A percentile compares a stretch with the other conserved stretches of the same genome.
Evolutionary conservation across 495 filamentous ascomycete genomes (phyloP).

Genomic region (Hypoxylon lenormandii): DNA sequence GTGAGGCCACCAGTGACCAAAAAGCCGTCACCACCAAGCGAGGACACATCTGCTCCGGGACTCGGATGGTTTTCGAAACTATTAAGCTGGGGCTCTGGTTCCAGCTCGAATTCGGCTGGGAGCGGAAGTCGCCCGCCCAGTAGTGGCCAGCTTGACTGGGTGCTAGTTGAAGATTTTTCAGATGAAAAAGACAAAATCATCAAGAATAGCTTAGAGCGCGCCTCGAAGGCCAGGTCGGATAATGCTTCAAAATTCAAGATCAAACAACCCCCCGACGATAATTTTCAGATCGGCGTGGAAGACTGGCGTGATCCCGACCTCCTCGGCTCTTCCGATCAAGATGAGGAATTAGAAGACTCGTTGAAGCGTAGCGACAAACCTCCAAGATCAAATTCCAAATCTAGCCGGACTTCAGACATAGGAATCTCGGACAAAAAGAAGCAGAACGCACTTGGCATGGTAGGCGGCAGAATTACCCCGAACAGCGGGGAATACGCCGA

Average conservation of each 20-base stretch:
- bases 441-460: constrained; percentile 56
- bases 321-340: constrained; percentile 53
- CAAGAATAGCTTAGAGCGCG: constrained; percentile 53
- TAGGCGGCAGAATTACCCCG: constrained; percentile 78
- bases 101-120: constrained; percentile 44
- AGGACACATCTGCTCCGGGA: constrained; percentile 20
- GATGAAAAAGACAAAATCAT: constrained; percentile 62
- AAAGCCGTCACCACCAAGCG: constrained; percentile 17
- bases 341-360: constrained; percentile 32
- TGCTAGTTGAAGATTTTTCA: constrained; percentile 74
- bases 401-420: constrained; percentile 27
- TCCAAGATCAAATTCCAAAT: constrained; percentile 40
- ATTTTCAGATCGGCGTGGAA: constrained; percentile 90
- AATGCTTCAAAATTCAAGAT: constrained; percentile 32
- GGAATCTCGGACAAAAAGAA: constrained; percentile 51
- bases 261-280: constrained; percentile 64
- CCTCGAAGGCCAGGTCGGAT: constrained; percentile 48
- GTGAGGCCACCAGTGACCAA: constrained; percentile 28
- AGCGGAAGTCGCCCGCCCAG: constrained; percentile 73
- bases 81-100: constrained; percentile 63
- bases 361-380: constrained; percentile 28
- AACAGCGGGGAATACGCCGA: constrained; percentile 79
- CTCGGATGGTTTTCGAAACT: constrained; percentile 68
- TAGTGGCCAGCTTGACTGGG: constrained; percentile 85
- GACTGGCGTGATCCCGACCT: constrained; percentile 92